phyloP scores from a whole-genome alignment of 192 early-diverging fungal genomes.

The Backusella psychrophila region DNA sequence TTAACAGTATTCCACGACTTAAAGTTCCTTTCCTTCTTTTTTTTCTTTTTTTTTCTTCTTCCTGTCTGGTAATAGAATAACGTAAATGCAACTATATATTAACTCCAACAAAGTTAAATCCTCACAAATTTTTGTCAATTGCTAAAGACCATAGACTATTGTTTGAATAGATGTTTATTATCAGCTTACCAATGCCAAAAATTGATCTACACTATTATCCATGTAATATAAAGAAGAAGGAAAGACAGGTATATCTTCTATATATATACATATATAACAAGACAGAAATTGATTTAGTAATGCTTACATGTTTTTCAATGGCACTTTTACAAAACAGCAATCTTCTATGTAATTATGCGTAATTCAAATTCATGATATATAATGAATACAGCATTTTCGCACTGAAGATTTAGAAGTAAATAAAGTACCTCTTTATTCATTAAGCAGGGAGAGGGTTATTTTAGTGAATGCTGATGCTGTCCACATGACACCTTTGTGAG shows the following conservation, averaged over 20 bases:
- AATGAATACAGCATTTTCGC: not conserved
- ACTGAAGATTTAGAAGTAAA: not conserved
- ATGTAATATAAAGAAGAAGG: not conserved
- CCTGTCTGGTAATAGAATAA: not conserved
- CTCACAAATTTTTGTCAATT: not conserved
- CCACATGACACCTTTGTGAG: not conserved
- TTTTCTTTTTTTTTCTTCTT: not conserved
- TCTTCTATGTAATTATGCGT: no score
- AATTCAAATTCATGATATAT: not conserved
- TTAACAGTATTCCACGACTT: not conserved
- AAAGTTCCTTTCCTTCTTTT: not conserved
- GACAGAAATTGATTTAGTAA: no score
- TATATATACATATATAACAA: not conserved
- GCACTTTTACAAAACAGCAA: no score
- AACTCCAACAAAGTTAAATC: not conserved
- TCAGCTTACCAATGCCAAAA: no score
- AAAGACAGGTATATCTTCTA: not conserved
- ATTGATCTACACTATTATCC: not conserved
- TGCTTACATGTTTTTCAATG: no score
- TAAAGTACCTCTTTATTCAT: not conserved
- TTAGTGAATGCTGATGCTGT: not conserved
- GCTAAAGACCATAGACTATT: not conserved
- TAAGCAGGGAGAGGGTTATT: not conserved
- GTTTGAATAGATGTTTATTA: not conserved
- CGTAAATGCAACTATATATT: not conserved